Percentiles rank a stretch among this genome's conserved stretches.
These are phyloP conservation scores for Russula lepida DNA, from an alignment of 768 basidiomycete genomes.

Conservation along the genomic window DNA sequence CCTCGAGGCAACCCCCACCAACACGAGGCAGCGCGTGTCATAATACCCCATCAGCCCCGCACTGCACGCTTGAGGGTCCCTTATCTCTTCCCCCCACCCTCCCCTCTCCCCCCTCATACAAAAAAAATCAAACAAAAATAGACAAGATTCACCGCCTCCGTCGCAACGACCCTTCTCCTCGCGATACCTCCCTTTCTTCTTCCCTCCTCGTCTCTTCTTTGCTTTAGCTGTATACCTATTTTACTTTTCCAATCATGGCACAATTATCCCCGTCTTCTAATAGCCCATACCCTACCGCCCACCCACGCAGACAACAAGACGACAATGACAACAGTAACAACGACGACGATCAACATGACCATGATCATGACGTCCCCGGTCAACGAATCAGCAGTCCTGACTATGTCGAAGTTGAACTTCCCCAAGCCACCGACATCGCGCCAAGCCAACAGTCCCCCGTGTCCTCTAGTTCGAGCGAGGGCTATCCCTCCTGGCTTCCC, in stretches of 20 bases:
- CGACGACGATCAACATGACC: background rate
- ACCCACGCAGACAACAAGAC: background rate
- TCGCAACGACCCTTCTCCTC: background rate
- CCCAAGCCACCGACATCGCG: background rate
- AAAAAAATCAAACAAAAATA: slow-evolving; percentile 5
- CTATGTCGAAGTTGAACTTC: background rate
- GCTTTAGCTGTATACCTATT: background rate
- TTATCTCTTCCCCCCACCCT: slow-evolving; percentile 5
- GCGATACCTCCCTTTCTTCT: background rate
- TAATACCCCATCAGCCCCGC: background rate
- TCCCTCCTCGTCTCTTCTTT: background rate
- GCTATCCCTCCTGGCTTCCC: slow-evolving; percentile 82
- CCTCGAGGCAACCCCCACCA: slow-evolving; percentile 4
- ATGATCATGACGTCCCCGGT: background rate
- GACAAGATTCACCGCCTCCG: background rate
- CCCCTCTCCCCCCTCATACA: background rate
- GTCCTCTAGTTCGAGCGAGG: slow-evolving; percentile 32
- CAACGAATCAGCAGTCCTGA: background rate
- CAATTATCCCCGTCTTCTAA: slow-evolving; percentile 10
- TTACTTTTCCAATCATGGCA: slow-evolving; percentile 5
- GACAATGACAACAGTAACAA: background rate
- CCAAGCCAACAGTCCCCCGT: background rate
- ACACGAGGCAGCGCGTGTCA: slow-evolving; percentile 13
- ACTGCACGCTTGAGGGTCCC: background rate
- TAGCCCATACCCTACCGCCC: background rate